These are phyloP conservation scores for Aureobasidium sp. DNA, from an alignment of 2,329 filamentous ascomycete species.

Conservation along the genomic window DNA sequence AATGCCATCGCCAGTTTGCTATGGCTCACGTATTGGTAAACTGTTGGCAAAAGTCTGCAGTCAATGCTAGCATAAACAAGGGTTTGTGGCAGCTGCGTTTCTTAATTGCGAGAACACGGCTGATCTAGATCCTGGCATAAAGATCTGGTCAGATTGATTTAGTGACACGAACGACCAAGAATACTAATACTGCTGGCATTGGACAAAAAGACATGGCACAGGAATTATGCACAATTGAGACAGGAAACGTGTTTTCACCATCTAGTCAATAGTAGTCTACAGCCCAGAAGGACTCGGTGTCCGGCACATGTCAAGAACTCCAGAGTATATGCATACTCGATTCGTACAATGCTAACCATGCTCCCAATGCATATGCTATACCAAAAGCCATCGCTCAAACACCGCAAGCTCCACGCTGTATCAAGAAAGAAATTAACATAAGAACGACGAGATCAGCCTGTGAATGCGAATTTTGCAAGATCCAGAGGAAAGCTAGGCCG, in stretches of 20 bases:
- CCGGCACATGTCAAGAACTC: neutral
- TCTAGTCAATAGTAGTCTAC: neutral
- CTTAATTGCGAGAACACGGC: no score
- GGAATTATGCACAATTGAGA: neutral
- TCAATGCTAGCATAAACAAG: no score
- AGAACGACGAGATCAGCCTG: constrained; percentile 16
- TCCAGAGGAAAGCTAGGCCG: constrained; percentile 30
- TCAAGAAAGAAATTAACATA: neutral
- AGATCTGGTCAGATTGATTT: no score
- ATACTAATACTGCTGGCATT: neutral
- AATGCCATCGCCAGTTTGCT: neutral
- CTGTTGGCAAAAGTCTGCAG: no score
- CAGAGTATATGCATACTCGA: neutral
- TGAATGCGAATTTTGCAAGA: constrained; percentile 35
- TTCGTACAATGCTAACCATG: neutral
- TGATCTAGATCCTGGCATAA: no score
- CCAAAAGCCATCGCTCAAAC: neutral
- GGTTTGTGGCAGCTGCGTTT: no score
- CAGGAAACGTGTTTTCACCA: neutral
- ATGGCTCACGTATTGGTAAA: no score
- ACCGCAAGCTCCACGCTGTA: neutral
- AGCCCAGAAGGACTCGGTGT: neutral
- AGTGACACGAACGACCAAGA: no score
- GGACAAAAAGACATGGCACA: neutral
- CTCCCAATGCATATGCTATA: neutral